Conservation (phyloP, 1,284 basidiomycete species). For the Sporisorium graminicola region DNA sequence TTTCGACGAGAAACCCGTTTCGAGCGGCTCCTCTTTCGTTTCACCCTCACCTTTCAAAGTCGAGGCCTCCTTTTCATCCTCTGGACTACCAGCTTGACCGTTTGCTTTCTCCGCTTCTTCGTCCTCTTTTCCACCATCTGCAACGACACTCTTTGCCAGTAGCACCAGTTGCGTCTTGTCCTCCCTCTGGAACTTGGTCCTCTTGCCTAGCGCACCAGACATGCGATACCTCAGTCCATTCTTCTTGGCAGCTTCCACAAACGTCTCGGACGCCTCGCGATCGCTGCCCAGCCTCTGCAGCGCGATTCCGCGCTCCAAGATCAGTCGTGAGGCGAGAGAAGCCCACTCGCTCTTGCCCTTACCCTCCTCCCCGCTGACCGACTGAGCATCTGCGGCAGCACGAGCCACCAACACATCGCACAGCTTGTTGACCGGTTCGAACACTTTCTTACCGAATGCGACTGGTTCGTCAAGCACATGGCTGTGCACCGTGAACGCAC, state of each 20-base stretch:
- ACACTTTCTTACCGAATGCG: conserved; percentile 74
- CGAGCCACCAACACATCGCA: conserved; percentile 61
- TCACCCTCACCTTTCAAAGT: no score
- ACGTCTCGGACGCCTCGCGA: conserved; percentile 81
- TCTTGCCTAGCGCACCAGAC: conserved; percentile 90
- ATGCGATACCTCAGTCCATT: conserved; percentile 89
- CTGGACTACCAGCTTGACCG: conserved; percentile 17
- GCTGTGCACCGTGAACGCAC: conserved; percentile 81
- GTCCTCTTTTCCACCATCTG: conserved; percentile 50
- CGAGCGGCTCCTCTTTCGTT: conserved; percentile 14
- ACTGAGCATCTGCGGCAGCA: conserved; percentile 61
- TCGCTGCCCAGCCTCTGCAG: conserved; percentile 82
- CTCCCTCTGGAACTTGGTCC: conserved; percentile 91
- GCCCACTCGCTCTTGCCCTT: conserved; percentile 67
- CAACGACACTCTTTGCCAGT: conserved; percentile 81
- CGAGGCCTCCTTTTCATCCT: not conserved
- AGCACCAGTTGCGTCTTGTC: conserved; percentile 91
- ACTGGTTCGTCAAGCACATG: conserved; percentile 89
- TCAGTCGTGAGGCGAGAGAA: conserved; percentile 79
- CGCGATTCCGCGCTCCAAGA: conserved; percentile 84
- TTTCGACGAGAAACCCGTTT: conserved; percentile 52
- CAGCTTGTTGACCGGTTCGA: conserved; percentile 74
- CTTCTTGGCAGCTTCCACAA: conserved; percentile 82
- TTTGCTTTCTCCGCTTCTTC: conserved; percentile 39
- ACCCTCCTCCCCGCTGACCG: not conserved